A percentile compares a stretch with the other conserved stretches of the same genome.
Evolutionary conservation across 805 yeast genomes (phyloP).

Genomic region (Jamesozyma hellenica): DNA sequence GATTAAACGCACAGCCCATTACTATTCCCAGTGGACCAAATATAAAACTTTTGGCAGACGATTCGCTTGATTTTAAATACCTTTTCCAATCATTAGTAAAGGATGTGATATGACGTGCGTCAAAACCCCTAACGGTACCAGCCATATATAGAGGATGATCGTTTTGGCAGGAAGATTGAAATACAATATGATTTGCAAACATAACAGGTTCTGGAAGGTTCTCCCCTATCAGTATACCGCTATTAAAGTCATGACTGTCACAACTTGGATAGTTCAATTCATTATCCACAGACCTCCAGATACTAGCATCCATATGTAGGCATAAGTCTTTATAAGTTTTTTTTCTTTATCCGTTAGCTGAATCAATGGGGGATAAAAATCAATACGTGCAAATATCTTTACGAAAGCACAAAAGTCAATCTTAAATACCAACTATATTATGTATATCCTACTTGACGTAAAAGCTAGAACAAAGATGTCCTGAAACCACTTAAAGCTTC

Average conservation of each 20-base stretch:
- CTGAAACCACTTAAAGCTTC: no score
- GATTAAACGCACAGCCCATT: constrained; percentile 52
- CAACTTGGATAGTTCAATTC: constrained; percentile 21
- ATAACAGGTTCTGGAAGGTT: constrained; percentile 8
- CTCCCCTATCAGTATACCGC: constrained; percentile 28
- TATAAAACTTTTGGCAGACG: constrained; percentile 37
- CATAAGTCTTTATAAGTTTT: no score
- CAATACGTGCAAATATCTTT: no score
- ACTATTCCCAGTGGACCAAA: constrained; percentile 53
- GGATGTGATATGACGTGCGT: constrained; percentile 33
- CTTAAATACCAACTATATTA: no score
- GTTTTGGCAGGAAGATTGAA: constrained; percentile 29
- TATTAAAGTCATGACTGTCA: constrained; percentile 18
- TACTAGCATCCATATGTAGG: constrained; percentile 4
- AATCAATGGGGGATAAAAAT: no score
- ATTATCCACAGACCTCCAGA: background rate
- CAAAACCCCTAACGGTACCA: constrained; percentile 20
- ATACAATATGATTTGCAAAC: constrained; percentile 15
- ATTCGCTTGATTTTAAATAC: constrained; percentile 27
- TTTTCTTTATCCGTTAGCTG: no score
- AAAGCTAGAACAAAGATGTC: no score
- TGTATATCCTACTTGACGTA: no score
- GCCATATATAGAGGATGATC: constrained; percentile 30
- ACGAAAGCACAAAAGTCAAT: no score
- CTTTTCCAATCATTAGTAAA: constrained; percentile 40